Conservation (phyloP, 2,329 filamentous ascomycete species). For the Calonectria hongkongensis region DNA sequence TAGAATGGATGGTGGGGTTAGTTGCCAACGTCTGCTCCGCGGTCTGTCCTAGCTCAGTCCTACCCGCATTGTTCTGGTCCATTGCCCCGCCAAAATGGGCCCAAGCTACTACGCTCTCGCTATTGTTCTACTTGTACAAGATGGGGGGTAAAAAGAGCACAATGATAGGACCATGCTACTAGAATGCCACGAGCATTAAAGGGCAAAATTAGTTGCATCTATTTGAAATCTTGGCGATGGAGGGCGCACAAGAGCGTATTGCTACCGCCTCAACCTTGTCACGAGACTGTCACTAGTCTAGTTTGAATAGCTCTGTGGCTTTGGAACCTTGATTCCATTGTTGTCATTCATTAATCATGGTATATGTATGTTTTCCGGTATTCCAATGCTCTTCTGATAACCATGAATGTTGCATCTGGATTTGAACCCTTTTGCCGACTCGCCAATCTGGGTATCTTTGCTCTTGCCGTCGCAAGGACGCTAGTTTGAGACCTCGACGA, state of each 20-base stretch:
- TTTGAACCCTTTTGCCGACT: not conserved
- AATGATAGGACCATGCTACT: not conserved
- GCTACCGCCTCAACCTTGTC: not conserved
- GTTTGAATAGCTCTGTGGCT: conserved; percentile 25
- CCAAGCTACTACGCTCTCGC: conserved; percentile 14
- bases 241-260: not conserved
- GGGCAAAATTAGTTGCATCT: not conserved
- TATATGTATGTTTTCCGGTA: conserved; percentile 1
- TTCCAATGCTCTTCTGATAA: not conserved
- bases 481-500: not conserved
- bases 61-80: conserved; percentile 29
- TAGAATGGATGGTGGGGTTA: conserved; percentile 50
- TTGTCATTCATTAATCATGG: conserved; percentile 33
- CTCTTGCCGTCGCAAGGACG: not conserved
- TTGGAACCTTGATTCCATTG: not conserved
- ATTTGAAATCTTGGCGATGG: not conserved
- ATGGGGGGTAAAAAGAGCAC: not conserved
- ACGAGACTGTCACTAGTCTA: not conserved
- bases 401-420: not conserved
- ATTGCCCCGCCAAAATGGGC: conserved; percentile 51
- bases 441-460: conserved; percentile 30
- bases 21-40: conserved; percentile 36
- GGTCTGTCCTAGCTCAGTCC: conserved; percentile 38
- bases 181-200: not conserved
- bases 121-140: conserved; percentile 30